Base-by-base conservation (phyloP, 495 filamentous ascomycete genomes). In the Aspergillus campestris region DNA sequence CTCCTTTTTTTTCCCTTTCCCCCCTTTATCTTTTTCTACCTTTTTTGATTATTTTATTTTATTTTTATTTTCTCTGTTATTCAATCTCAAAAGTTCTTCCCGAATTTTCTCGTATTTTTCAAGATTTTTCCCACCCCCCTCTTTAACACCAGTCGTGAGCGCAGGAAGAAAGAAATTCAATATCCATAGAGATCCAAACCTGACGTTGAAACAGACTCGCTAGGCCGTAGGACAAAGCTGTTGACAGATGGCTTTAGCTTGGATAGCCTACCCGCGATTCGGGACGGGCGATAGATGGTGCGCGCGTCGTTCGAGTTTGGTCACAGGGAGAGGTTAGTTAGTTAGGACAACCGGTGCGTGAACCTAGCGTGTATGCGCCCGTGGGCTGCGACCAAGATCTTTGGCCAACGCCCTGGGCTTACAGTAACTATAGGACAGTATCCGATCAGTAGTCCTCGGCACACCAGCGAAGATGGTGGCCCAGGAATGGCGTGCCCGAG, bases 221-320 rank as follows among this genome's bases (percentile, higher is more conserved):
- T 38, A 50, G 40, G 35, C 39, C 31, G 41, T 48, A 40, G 28
- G 30, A 37, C 29, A 46, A 31, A 42, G 31, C 44, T 45, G 36
- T 47, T 53, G 52, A 47, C 56, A 47, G 51, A 51, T 42, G 49
- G 37, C 43, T 49, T 50, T 55, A 69, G 66, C 64, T 59, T 56
- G 53, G 56, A 62, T 70, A 66, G 66, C 66, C 66, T 70, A 67
- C 66, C 66, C 66, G 66, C 62, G 56, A 59, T 56, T 57, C 53
- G 59, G 57, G 62, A 55, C 53, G 52, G 56, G 59, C 55, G 62
- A 55, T 50, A 50, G 56, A 54, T 45, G 50, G 50, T 56, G 52
- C 56, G 55, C 43, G 48, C 48, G 47, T 56, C 28, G n/a, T 15
- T 15, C 40, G 48, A 50, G 40, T 50, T 47, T 50, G 53, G 49